Evolutionary conservation across 352 stramenopile species (phyloP), one percentile per base, ranked within the genome.

Genomic region (Phytophthora pseudosyringae): DNA sequence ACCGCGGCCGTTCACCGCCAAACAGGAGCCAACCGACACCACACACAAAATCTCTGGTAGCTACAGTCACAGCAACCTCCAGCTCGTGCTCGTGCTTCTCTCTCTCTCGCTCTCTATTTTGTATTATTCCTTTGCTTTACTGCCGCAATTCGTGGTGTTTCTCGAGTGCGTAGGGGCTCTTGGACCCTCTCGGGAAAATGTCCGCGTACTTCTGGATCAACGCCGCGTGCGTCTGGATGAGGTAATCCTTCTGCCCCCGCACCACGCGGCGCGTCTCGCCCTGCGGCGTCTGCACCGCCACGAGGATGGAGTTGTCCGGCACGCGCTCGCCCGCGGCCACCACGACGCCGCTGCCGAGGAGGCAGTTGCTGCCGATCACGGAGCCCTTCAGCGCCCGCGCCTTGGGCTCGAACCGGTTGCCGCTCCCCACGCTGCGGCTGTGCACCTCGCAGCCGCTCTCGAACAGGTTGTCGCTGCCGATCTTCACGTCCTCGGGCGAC

Each of bases 381-480:
- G 84, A 90, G 44, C 86, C 84, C 1, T 50, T 61, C 7, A 69
- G 67, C 2, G 75, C 73, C 49, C 72, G 35, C 7, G 78, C 72
- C 51, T 91, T 90, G n/a, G 88, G 72, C 55, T 96, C 88, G 29
- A 96, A 91, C 70, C 76, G 86, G 67, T 93, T 94, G 59, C 78
- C 75, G 54, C 78, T 74, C 12, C 88, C 88, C 12, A 96, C 69
- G 21, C 48, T 56, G 12, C 52, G 65, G 7, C 82, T 88, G 11
- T 73, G 79, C 38, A 96, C 69, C n/a, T 83, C 53, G 52, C 81
- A 89, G 25, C 88, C 86, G 44, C 76, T 86, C 70, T 96, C 88
- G 50, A 96, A 93, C 54, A 96, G 54, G 67, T 93, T 94, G 63
- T 80, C 67, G 45, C 60, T 72, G 33, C 88, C 88, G 29, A 96